These are phyloP conservation scores for Acacia melanoxylon DNA, from an alignment of 306 rosid species.

Conservation along the genomic window DNA sequence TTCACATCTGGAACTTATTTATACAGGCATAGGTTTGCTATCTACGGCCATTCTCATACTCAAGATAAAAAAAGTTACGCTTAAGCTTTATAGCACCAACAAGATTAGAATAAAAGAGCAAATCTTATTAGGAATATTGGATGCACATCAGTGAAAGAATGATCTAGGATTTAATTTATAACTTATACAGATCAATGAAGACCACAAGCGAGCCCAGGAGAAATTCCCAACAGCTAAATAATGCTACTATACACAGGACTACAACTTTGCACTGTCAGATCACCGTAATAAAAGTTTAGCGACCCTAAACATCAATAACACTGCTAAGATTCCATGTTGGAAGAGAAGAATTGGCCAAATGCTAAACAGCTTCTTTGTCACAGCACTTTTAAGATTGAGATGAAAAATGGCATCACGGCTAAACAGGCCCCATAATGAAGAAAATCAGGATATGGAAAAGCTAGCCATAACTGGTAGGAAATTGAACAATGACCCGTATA, in stretches of 20 bases:
- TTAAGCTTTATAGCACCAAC: slow-evolving; percentile 1
- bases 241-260: not conserved
- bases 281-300: not conserved
- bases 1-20: not conserved
- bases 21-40: not conserved
- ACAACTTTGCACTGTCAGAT: not conserved
- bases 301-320: not conserved
- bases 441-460: not conserved
- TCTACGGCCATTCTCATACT: not conserved
- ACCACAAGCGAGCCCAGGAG: slow-evolving; percentile 16
- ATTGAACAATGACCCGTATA: not conserved
- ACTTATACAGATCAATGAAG: not conserved
- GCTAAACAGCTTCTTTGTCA: not conserved
- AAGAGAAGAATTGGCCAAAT: not conserved
- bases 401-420: not conserved
- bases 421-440: not conserved
- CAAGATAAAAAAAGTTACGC: not conserved
- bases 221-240: not conserved
- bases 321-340: not conserved
- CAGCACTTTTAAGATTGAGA: not conserved
- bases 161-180: not conserved
- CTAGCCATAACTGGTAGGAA: not conserved
- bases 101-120: too few species aligned
- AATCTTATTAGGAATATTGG: not conserved
- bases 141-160: not conserved